These are phyloP conservation scores for Ascochyta lentis DNA, from an alignment of 2,329 filamentous ascomycete species.

Conservation along the genomic window DNA sequence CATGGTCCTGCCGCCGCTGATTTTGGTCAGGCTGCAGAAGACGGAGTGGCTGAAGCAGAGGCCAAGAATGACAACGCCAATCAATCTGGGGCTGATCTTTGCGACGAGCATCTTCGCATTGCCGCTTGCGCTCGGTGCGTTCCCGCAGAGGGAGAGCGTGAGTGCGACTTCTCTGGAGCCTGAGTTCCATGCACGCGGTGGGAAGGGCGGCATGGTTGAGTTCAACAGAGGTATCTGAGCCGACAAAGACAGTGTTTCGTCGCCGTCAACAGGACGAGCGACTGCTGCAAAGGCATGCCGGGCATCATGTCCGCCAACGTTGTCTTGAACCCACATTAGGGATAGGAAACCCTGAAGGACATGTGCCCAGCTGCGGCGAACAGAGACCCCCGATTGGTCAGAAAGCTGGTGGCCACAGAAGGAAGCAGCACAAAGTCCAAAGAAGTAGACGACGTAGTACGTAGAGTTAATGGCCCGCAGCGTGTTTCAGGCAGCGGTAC, in stretches of 20 bases:
- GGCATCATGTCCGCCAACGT: background rate
- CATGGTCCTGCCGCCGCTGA: slow-evolving; percentile 91
- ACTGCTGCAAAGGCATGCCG: background rate
- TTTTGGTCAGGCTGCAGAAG: slow-evolving; percentile 84
- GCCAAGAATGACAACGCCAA: slow-evolving; percentile 76
- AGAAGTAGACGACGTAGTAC: background rate
- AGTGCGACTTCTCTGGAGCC: slow-evolving; percentile 77
- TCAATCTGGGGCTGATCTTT: slow-evolving; percentile 88
- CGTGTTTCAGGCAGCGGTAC: slow-evolving; percentile 22
- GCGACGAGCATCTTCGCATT: slow-evolving; percentile 86
- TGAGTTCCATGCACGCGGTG: slow-evolving; percentile 84
- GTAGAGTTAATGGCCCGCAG: slow-evolving; percentile 1
- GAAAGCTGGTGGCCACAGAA: background rate
- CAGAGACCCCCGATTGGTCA: slow-evolving; percentile 32
- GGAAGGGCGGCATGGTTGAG: slow-evolving; percentile 82
- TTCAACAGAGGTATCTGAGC: slow-evolving; percentile 91
- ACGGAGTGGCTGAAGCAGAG: slow-evolving; percentile 80
- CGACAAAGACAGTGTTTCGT: too few relatives aligned
- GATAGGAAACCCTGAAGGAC: background rate
- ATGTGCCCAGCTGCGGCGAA: slow-evolving; percentile 15
- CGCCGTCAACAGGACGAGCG: background rate
- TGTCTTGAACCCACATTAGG: background rate
- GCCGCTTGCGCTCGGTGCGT: slow-evolving; percentile 87
- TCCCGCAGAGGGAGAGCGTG: slow-evolving; percentile 89
- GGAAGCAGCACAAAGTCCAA: slow-evolving; percentile 10